Conservation (phyloP, 345 rosid species). For the Ceriops zippeliana region DNA sequence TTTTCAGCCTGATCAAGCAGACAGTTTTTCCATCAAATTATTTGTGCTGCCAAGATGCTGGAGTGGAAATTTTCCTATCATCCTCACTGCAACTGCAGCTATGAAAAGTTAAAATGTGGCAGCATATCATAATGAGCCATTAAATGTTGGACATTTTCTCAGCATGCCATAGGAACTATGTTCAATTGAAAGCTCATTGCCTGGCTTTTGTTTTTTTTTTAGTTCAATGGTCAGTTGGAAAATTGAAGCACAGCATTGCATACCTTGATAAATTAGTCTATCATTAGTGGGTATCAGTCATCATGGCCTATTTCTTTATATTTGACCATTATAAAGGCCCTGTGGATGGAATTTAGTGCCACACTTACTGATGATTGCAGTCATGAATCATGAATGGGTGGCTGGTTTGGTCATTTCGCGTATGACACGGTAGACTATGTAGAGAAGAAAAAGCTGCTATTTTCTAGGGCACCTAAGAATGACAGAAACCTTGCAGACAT, state of each 20-base stretch:
- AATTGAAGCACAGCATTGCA: too few species aligned
- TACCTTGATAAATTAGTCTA: background rate
- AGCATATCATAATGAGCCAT: too few species aligned
- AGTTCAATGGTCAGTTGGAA: background rate
- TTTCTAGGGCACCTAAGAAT: conserved; percentile 67
- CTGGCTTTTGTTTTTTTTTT: background rate
- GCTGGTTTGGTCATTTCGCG: conserved; percentile 95
- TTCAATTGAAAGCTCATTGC: too few species aligned
- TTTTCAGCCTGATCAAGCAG: background rate
- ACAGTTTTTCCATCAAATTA: background rate
- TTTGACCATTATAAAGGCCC: too few species aligned
- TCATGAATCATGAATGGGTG: conserved; percentile 45
- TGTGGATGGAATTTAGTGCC: background rate
- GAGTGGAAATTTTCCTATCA: background rate
- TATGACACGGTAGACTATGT: conserved; percentile 83
- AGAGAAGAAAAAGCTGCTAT: conserved; percentile 73
- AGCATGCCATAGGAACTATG: too few species aligned
- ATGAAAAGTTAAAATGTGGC: background rate
- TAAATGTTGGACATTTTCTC: too few species aligned
- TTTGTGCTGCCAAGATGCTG: background rate
- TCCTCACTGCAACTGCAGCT: background rate
- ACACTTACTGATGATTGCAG: conserved; percentile 2
- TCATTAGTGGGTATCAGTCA: background rate
- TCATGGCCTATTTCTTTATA: background rate
- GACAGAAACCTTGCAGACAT: conserved; percentile 86